Base-by-base conservation (phyloP, 495 filamentous ascomycete species). In the Niebla homalea region DNA sequence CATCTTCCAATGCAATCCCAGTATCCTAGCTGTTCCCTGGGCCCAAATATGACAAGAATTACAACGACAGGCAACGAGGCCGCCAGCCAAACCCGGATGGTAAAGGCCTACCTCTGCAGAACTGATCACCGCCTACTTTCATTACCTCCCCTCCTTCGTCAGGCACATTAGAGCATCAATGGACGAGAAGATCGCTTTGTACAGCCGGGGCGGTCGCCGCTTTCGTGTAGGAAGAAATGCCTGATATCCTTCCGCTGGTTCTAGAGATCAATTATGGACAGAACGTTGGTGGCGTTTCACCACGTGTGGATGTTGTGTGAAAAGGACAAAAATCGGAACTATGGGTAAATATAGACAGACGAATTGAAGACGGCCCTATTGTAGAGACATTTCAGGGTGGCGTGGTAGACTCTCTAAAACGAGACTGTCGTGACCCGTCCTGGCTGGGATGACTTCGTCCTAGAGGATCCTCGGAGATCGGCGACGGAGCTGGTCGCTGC, bases 381-480 rank as follows among this genome's bases (percentile, higher is more conserved):
- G 12, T 48, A 25, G 15, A 36, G 18, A 25, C 26, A 14, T 16
- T 7, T 53, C 36, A 57, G 35, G 54, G 54, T 2, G 54, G 54
- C 22, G 54, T 57, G 12, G 57, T 56, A 15, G 59, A 49, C 56
- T 79, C 76, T 35, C 73, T 74, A 55, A 79, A 79, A 39, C 71
- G 70, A 53, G 75, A 78, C 26, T 72, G 63, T 48, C 73, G 67
- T 53, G 74, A 77, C 21, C 76, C 75, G 57, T 78, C 75, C 26
- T 66, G 64, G 44, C 71, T 73, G 5, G 72, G 68, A 64, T 71
- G 68, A 51, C 72, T 78, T 41, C 75, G 68, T 29, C 75, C 75
- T n/a, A 79, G 44, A 37, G 63, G 61, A 46, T 76, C 73, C 39
- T 50, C 43, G 35, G 54, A 35, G 38, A 57, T 54, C 16, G 50